Base-by-base conservation (phyloP, 169 alveolate genomes). In the Perkinsus marinus region DNA sequence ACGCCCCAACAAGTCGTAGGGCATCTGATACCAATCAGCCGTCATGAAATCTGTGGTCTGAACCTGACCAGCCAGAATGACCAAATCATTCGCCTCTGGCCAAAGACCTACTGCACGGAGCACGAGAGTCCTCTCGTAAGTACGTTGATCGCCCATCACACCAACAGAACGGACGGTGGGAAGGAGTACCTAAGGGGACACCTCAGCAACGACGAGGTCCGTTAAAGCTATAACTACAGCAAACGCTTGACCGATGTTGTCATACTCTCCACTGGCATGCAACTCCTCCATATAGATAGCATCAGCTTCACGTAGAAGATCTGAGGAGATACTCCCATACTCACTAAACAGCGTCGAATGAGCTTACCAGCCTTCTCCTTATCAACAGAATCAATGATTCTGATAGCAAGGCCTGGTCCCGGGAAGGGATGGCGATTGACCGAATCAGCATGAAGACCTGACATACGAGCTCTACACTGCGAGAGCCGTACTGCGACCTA, bases 331-430 rank as follows among this genome's bases (percentile, higher is more conserved):
- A 57, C 79, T 16, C 7, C 37, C 3, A 16, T 16, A 30, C 46
- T 41, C 46, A 41, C 3, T 57, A 16, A 19, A 57, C 34, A 57
- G 79, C 7, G 5, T 13, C 34, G 37, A 2, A 2, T 16, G 26
- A 57, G 26, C 26, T 19, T 16, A 57, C 79, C 79, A 3, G 93
- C 95, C 43, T 93, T 68, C 57, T 93, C 94, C 69, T 68, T 89
- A 38, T 94, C 92, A 37, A 94, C 95, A 17, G 79, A 92, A 22
- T 95, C 96, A 43, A 94, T 90, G 39, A 94, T 93, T 9, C 96
- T 95, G n/a, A 94, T 94, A 16, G 94, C 96, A 10, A 94, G 93
- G 34, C 96, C 96, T 0, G 96, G 96, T 0, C 96, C 96, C 0
- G 96, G 96, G 93, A 94, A 94, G 0, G 96, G 96, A 92, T 94